Conservation (phyloP, 257 asterid species). For the Verbascum thapsus region DNA sequence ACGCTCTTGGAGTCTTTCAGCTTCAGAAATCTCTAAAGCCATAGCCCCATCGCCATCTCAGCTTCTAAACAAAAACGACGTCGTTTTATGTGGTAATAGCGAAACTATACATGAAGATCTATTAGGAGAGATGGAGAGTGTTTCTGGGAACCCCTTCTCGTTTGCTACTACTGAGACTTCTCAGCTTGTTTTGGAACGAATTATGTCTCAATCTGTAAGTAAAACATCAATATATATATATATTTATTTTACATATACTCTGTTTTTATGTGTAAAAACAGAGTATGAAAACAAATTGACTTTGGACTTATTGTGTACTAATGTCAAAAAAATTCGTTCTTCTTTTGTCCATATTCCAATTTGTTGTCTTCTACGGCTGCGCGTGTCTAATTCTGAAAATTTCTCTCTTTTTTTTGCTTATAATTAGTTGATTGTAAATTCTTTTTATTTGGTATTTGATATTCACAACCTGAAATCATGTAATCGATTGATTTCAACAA, state of each 20-base stretch:
- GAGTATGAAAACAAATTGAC: constrained; percentile 21
- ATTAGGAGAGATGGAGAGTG: constrained; percentile 52
- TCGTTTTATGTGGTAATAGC: constrained; percentile 29
- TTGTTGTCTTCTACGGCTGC: constrained; percentile 26
- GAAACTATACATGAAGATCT: constrained; percentile 61
- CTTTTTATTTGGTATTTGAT: too few relatives aligned
- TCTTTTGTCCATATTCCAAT: constrained; percentile 38
- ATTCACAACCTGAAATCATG: too few relatives aligned
- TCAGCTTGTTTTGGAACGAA: constrained; percentile 91
- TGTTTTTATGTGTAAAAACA: not conserved
- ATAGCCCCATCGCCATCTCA: constrained; percentile 44
- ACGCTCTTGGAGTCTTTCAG: constrained; percentile 93
- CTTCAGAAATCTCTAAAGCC: constrained; percentile 76
- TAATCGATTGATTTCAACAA: too few relatives aligned
- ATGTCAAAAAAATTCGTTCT: constrained; percentile 1
- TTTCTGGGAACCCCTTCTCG: constrained; percentile 84
- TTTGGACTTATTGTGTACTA: constrained; percentile 27
- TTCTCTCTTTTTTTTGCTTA: not conserved
- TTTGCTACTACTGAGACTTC: constrained; percentile 86
- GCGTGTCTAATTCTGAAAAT: constrained; percentile 21
- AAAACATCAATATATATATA: not conserved
- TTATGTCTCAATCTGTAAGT: constrained; percentile 96
- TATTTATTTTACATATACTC: not conserved
- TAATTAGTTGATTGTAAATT: too few relatives aligned
- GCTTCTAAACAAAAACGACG: constrained; percentile 39